Evolutionary conservation across 225 moss, liverwort and hornwort genomes (phyloP), one percentile per base, ranked within the genome.

Genomic region (Pleurozium schreberi): DNA sequence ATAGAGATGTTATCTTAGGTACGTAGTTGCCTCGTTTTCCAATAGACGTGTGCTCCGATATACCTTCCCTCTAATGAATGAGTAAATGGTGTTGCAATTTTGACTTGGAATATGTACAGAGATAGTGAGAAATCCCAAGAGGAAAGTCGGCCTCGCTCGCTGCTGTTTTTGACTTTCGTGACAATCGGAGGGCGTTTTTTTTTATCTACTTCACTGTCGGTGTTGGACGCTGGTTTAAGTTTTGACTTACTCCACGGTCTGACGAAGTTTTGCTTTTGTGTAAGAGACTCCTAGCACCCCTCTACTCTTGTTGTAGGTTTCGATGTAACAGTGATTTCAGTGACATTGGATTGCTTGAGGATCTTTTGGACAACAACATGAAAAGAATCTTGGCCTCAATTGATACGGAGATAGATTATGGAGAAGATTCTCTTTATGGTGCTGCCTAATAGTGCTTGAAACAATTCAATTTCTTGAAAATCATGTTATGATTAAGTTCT

Each of bases 31-130:
- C 66, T 66, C 52, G n/a, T 63, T 38, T 38, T 33, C 40, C 40
- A 53, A 33, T 53, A 42, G 55, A 55, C 58, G 30, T 60, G 26
- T 66, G 73, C 64, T 85, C 43, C 47, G 62, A 53, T 30, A 7
- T 75, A 62, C 47, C 25, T 63, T 82, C 31, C 59, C 76, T 67
- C 60, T 88, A 49, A 59, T 88, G 59, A 76, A 81, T 65, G 59
- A 75, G 65, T 80, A 53, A 75, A 70, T 88, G 80, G 19, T 95
- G 43, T 95, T 92, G 93, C 94, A 91, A 59, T 75, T 95, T 96
- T 87, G 90, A 95, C 89, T 89, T 94, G 94, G 77, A 90, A 68
- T 57, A 90, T 96, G 89, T 96, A 90, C 85, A 93, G 95, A 70
- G 91, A 91, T 14, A 94, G 93, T 91, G 94, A 95, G 85, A 91